Evolutionary conservation across 768 basidiomycete genomes (phyloP).

Genomic region (Clitopilus hobsonii): DNA sequence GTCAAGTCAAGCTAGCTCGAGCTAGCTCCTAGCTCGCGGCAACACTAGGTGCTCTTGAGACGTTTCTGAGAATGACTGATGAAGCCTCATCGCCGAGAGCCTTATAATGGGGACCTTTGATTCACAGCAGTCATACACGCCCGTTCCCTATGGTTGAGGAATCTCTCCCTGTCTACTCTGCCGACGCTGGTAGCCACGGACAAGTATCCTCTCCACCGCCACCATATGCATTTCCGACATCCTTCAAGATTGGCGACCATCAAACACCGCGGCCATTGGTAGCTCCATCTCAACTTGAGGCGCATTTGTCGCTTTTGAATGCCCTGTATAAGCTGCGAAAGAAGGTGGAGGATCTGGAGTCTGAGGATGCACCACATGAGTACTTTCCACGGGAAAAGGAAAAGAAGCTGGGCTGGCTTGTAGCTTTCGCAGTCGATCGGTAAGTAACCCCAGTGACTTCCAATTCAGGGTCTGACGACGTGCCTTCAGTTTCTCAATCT

Average conservation of each 20-base stretch:
- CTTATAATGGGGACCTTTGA: too few relatives aligned
- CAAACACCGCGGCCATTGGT: neutral
- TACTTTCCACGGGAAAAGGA: neutral
- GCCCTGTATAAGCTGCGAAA: neutral
- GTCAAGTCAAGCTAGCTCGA: too few relatives aligned
- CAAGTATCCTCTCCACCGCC: neutral
- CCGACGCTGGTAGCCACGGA: neutral
- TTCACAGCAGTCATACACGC: too few relatives aligned
- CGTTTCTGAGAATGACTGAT: too few relatives aligned
- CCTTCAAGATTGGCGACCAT: neutral
- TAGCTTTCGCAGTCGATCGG: neutral
- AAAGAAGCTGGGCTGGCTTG: neutral
- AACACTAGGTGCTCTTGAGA: too few relatives aligned
- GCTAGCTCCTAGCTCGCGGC: too few relatives aligned
- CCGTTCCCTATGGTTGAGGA: too few relatives aligned
- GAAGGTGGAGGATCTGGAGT: neutral
- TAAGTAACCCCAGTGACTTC: neutral
- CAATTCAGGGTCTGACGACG: neutral
- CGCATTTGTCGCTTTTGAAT: neutral
- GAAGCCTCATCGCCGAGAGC: too few relatives aligned
- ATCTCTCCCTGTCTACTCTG: neutral
- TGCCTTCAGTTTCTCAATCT: neutral
- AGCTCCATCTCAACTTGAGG: neutral
- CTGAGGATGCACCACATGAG: neutral
- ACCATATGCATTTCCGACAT: neutral